Evolutionary conservation across 2,329 filamentous ascomycete species (phyloP).

Genomic region (Fusarium udum): DNA sequence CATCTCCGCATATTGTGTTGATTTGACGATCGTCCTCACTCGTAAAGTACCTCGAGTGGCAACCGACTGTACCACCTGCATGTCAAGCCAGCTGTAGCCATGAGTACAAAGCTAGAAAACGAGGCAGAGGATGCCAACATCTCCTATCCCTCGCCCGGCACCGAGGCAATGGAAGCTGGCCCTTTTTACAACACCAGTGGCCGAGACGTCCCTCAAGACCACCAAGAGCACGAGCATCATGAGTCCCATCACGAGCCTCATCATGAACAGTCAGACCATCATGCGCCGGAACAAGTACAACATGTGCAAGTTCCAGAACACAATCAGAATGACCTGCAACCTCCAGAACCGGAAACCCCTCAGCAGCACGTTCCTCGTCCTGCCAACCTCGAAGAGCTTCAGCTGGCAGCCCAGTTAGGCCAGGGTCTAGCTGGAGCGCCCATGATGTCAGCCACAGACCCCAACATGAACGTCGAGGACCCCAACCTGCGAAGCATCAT

Average conservation of each 20-base stretch:
- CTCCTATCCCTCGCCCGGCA: slow-evolving; percentile 58
- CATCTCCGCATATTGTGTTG: background rate
- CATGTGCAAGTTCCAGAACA: slow-evolving; percentile 44
- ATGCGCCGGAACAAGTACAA: slow-evolving; percentile 44
- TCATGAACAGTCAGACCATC: slow-evolving; percentile 41
- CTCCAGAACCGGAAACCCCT: slow-evolving; percentile 50
- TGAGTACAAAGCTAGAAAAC: slow-evolving; percentile 50
- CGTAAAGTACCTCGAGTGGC: slow-evolving; percentile 14
- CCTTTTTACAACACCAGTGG: slow-evolving; percentile 56
- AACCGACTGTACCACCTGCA: slow-evolving; percentile 5
- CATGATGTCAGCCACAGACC: slow-evolving; percentile 59
- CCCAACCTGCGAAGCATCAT: slow-evolving; percentile 55
- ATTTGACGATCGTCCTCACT: slow-evolving; percentile 23
- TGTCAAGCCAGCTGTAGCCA: slow-evolving; percentile 24
- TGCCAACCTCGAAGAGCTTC: slow-evolving; percentile 64
- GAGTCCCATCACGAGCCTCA: slow-evolving; percentile 38
- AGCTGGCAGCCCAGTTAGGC: slow-evolving; percentile 66
- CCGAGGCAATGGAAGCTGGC: slow-evolving; percentile 54
- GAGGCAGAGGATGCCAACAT: slow-evolving; percentile 50
- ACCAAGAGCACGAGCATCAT: slow-evolving; percentile 42
- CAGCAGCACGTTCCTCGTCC: slow-evolving; percentile 55
- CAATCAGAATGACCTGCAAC: slow-evolving; percentile 43
- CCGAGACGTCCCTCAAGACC: slow-evolving; percentile 48
- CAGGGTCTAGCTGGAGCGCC: slow-evolving; percentile 60
- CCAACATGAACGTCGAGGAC: slow-evolving; percentile 56